Conservation (phyloP, 306 rosid species). For the Urtica urens region DNA sequence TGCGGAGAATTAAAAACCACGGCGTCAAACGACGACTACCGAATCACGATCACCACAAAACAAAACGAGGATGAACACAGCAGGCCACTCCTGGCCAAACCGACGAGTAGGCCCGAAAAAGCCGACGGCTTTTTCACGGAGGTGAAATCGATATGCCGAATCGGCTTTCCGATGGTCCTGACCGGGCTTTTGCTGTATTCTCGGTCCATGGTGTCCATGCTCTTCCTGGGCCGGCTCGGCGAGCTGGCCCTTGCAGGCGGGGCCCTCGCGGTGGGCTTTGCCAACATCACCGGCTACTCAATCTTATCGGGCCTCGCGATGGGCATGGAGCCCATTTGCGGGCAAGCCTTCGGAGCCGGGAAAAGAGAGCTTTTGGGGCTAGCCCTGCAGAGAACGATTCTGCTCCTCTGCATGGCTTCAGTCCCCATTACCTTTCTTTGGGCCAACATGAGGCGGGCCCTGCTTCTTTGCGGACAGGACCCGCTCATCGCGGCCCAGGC, state of each 20-base stretch:
- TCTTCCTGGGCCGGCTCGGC: constrained; percentile 71
- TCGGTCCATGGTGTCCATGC: constrained; percentile 90
- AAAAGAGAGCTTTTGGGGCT: constrained; percentile 54
- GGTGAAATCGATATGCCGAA: constrained; percentile 30
- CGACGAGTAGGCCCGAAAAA: neutral
- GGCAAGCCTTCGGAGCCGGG: constrained; percentile 85
- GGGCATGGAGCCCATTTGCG: constrained; percentile 93
- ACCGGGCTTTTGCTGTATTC: constrained; percentile 65
- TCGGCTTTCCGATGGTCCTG: constrained; percentile 74
- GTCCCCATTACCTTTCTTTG: constrained; percentile 77
- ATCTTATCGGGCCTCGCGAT: constrained; percentile 78
- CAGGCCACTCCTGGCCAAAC: neutral
- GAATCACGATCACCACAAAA: neutral
- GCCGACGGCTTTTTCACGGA: constrained; percentile 19
- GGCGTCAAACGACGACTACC: neutral
- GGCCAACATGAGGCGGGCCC: constrained; percentile 58
- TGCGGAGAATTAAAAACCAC: too few relatives aligned
- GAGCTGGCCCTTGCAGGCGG: constrained; percentile 83
- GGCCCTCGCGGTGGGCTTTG: constrained; percentile 67
- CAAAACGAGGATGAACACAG: neutral
- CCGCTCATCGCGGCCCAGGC: constrained; percentile 60
- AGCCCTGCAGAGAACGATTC: constrained; percentile 55
- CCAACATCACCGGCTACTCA: constrained; percentile 90
- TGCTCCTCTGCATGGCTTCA: constrained; percentile 37
- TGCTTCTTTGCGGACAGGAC: constrained; percentile 59